Evolutionary conservation across 768 basidiomycete genomes (phyloP), one percentile per base, ranked within the genome.

Genomic region (Boletus patriciae): DNA sequence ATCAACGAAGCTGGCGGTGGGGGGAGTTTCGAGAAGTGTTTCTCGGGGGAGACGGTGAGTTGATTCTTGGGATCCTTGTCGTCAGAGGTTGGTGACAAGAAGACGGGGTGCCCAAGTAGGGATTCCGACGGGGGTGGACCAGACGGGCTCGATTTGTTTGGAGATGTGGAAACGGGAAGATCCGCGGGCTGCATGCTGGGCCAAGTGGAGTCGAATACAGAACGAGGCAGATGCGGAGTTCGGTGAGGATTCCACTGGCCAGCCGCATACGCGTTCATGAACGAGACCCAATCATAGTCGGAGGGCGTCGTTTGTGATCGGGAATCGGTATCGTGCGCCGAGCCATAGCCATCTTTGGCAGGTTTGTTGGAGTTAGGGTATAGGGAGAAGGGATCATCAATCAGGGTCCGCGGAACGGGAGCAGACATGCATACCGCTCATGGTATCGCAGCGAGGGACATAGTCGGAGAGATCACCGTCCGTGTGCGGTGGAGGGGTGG

Each of bases 231-330:
- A 57, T 80, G 82, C 4, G 89, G 90, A 0, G 82, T 86, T 53
- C 77, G 78, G 57, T 84, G 84, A 8, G 91, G 90, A 67, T 90
- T 88, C 91, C 91, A 94, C 58, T 83, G 79, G 11, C 92, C 92
- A 18, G 77, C 67, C 0, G 88, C 83, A 69, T 94, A 94, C 0
- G 88, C 85, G n/a, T 77, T 72, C 59, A 90, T 83, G 69, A 93
- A 94, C 0, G 83, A 81, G 18, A 80, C 77, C 92, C 92, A 94
- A 66, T 91, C 87, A 59, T 77, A 76, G 46, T 77, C 75, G 19
- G 66, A 66, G 42, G 67, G 64, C 19, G 54, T 44, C 2, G 46
- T 25, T 43, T 68, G 66, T 37, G 61, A 63, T 59, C 59, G 46
- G 12, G 53, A 40, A 55, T 69, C 63, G 25, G 62, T 44, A 12